These are phyloP conservation scores for Alternaria gansuensis DNA, from an alignment of 2,329 filamentous ascomycete species.

Conservation along the genomic window DNA sequence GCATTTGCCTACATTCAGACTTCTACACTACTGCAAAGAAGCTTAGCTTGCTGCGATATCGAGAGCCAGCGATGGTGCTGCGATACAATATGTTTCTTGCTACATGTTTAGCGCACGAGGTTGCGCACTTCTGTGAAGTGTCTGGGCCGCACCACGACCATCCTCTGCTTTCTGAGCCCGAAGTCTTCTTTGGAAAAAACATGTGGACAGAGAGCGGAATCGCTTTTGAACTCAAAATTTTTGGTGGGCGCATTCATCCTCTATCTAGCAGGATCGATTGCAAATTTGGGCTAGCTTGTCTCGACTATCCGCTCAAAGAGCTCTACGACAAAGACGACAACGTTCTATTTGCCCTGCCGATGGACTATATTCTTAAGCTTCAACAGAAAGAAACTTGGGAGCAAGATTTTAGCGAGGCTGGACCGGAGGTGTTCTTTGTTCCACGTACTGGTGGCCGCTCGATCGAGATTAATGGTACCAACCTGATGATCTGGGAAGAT, in stretches of 20 bases:
- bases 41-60: constrained; percentile 48
- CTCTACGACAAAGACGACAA: constrained; percentile 52
- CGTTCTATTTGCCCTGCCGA: constrained; percentile 50
- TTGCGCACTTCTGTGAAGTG: constrained; percentile 54
- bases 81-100: constrained; percentile 54
- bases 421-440: constrained; percentile 46
- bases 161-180: constrained; percentile 47
- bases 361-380: constrained; percentile 52
- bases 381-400: constrained; percentile 53
- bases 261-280: constrained; percentile 53
- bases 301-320: constrained; percentile 49
- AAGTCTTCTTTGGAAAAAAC: constrained; percentile 53
- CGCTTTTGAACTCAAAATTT: constrained; percentile 52
- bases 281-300: constrained; percentile 49
- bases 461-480: constrained; percentile 51
- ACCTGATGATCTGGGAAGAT: constrained; percentile 54
- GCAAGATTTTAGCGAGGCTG: constrained; percentile 41
- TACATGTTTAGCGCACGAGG: constrained; percentile 51
- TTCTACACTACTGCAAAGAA: constrained; percentile 55
- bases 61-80: constrained; percentile 53
- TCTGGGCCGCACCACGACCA: constrained; percentile 51
- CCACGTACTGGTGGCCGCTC: constrained; percentile 51
- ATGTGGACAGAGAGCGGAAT: constrained; percentile 54
- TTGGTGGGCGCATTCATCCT: constrained; percentile 52
- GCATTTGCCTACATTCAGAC: constrained; percentile 53